A percentile compares a stretch with the other conserved stretches of the same genome.
Conservation (phyloP, 306 rosid species). For the Fragaria nilgerrensis region DNA sequence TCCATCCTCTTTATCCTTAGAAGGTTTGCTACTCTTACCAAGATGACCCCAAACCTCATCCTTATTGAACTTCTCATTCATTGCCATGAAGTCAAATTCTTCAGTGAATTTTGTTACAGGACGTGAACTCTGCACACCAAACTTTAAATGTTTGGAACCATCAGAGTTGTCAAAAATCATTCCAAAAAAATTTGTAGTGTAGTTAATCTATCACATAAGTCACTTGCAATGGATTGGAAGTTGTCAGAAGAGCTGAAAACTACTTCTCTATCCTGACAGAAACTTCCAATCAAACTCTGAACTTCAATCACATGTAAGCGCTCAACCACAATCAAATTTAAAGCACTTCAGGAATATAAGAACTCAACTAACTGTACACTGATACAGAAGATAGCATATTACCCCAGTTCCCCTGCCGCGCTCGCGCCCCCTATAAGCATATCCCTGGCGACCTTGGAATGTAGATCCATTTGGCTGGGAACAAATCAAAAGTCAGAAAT, state of each 20-base stretch:
- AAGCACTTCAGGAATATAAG: background rate
- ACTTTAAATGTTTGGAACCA: slow-evolving; percentile 13
- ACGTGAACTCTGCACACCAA: slow-evolving; percentile 54
- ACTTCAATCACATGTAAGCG: background rate
- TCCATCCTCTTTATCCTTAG: slow-evolving; percentile 60
- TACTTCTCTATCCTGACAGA: background rate
- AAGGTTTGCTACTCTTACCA: slow-evolving; percentile 64
- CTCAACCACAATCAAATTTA: background rate
- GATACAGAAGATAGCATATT: slow-evolving; percentile 26
- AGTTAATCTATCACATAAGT: background rate
- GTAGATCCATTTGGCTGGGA: slow-evolving; percentile 61
- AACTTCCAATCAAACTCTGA: background rate
- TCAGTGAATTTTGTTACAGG: slow-evolving; percentile 69
- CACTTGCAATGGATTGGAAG: background rate
- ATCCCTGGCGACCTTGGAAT: slow-evolving; percentile 47
- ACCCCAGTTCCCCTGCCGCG: slow-evolving; percentile 81
- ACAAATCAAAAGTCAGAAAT: background rate
- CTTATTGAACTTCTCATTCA: slow-evolving; percentile 97
- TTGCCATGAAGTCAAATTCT: slow-evolving; percentile 90
- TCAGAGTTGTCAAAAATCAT: background rate
- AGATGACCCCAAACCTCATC: slow-evolving; percentile 99
- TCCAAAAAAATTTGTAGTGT: background rate
- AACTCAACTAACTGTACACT: slow-evolving; percentile 12
- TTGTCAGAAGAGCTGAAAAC: background rate
- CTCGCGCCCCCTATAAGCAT: slow-evolving; percentile 59